Evolutionary conservation across 768 basidiomycete species (phyloP).

Genomic region (Kwoniella heveanensis): DNA sequence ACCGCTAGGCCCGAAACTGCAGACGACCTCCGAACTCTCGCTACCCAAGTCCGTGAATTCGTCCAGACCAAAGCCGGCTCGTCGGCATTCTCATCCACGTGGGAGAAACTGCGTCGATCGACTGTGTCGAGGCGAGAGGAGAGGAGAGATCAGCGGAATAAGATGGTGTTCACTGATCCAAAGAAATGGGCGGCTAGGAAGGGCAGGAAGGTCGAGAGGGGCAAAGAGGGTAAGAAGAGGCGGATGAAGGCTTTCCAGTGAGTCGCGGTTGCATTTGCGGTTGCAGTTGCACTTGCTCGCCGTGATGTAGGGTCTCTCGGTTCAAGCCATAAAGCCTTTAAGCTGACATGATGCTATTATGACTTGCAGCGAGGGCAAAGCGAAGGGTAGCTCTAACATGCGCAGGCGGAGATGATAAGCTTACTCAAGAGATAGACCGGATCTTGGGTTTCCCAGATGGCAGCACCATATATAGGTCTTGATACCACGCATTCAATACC

Average conservation of each 20-base stretch:
- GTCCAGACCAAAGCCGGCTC: slow-evolving; percentile 83
- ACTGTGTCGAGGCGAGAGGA: slow-evolving; percentile 69
- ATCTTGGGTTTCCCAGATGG: no score
- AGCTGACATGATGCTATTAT: not conserved
- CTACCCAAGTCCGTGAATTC: slow-evolving; percentile 81
- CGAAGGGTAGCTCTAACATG: slow-evolving; percentile 10
- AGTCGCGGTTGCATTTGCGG: no score
- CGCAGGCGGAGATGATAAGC: slow-evolving; percentile 9
- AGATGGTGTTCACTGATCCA: slow-evolving; percentile 69
- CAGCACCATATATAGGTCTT: no score
- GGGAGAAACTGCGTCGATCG: slow-evolving; percentile 77
- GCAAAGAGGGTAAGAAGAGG: slow-evolving; percentile 83
- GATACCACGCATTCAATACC: slow-evolving; percentile 10
- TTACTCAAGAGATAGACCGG: no score
- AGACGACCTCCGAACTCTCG: slow-evolving; percentile 83
- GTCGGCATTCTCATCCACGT: slow-evolving; percentile 75
- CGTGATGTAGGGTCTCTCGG: no score
- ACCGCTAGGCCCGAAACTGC: no score
- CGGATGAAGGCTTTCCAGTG: slow-evolving; percentile 60
- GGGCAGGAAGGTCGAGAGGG: slow-evolving; percentile 68
- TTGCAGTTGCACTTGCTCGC: no score
- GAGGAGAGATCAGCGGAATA: slow-evolving; percentile 66
- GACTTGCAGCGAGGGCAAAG: slow-evolving; percentile 20
- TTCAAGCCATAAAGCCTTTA: no score
- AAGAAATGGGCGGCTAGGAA: slow-evolving; percentile 75